Percentiles rank a stretch among this genome's conserved stretches.
These are phyloP conservation scores for Galeopsis tetrahit DNA, from an alignment of 257 asterid genomes.

Conservation along the genomic window DNA sequence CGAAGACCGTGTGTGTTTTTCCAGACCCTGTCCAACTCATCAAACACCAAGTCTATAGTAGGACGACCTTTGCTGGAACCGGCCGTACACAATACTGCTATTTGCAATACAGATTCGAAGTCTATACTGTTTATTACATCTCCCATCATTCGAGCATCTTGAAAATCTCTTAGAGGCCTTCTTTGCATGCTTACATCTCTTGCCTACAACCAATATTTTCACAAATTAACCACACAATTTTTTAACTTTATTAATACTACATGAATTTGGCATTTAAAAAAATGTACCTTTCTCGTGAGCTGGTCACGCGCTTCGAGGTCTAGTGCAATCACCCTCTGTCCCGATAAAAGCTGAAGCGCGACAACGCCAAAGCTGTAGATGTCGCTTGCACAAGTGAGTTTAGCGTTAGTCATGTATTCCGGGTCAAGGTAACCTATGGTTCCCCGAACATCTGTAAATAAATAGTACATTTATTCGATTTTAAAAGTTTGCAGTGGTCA, in stretches of 20 bases:
- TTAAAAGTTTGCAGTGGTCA: too few relatives aligned
- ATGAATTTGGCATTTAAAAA: background rate
- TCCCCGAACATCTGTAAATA: slow-evolving; percentile 68
- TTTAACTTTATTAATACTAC: too few relatives aligned
- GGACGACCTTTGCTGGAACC: slow-evolving; percentile 75
- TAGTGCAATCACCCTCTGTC: slow-evolving; percentile 68
- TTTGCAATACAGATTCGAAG: slow-evolving; percentile 66
- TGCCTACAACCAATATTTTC: slow-evolving; percentile 51
- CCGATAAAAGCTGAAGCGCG: slow-evolving; percentile 70
- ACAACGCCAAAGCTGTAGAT: slow-evolving; percentile 80
- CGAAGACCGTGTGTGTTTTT: slow-evolving; percentile 40
- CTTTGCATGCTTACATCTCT: slow-evolving; percentile 66
- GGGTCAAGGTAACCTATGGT: slow-evolving; percentile 87
- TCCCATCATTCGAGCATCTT: slow-evolving; percentile 54
- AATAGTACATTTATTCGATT: too few relatives aligned
- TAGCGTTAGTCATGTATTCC: slow-evolving; percentile 80
- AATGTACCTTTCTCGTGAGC: slow-evolving; percentile 63
- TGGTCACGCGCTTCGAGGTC: slow-evolving; percentile 74
- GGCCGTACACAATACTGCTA: slow-evolving; percentile 73
- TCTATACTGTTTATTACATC: slow-evolving; percentile 44
- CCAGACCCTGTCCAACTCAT: slow-evolving; percentile 66
- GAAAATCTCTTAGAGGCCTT: slow-evolving; percentile 63
- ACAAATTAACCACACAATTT: too few relatives aligned
- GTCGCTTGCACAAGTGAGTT: slow-evolving; percentile 76
- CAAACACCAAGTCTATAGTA: slow-evolving; percentile 56